Percentiles rank a stretch among this genome's conserved stretches.
phyloP scores from a whole-genome alignment of 495 filamentous ascomycete genomes.

The Xylaria castorea region DNA sequence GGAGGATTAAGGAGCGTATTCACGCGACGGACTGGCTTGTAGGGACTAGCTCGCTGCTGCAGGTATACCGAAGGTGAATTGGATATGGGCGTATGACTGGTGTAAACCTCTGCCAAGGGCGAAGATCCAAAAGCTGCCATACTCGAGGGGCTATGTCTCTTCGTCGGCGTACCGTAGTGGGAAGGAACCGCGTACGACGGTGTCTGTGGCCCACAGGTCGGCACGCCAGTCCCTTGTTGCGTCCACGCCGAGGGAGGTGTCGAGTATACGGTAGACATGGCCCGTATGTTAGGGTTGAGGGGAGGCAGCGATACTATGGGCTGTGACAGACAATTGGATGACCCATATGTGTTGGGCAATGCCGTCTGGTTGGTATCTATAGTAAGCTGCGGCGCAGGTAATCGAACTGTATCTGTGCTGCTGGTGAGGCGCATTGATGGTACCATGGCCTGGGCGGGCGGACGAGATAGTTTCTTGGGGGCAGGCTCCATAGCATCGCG shows the following conservation, averaged over 20 bases:
- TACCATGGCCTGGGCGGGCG: constrained; percentile 41
- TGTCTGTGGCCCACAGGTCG: constrained; percentile 46
- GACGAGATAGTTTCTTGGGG: constrained; percentile 62
- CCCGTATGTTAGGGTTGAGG: constrained; percentile 49
- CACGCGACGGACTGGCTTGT: constrained; percentile 87
- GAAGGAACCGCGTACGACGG: constrained; percentile 36
- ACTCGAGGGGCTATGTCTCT: constrained; percentile 46
- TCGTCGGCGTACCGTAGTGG: constrained; percentile 53
- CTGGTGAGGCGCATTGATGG: constrained; percentile 47
- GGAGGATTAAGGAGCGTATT: constrained; percentile 90
- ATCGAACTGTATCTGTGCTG: constrained; percentile 38
- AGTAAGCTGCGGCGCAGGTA: constrained; percentile 52
- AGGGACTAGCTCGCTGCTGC: constrained; percentile 78
- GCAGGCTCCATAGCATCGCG: constrained; percentile 64
- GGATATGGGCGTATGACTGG: constrained; percentile 61
- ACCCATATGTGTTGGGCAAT: constrained; percentile 26
- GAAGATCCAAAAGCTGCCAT: constrained; percentile 52
- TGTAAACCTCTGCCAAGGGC: constrained; percentile 56
- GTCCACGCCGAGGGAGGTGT: constrained; percentile 42
- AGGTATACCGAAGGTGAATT: constrained; percentile 65
- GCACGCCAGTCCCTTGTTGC: constrained; percentile 36
- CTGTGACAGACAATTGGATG: constrained; percentile 44
- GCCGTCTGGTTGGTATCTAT: constrained; percentile 48
- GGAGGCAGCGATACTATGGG: constrained; percentile 52
- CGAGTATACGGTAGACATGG: constrained; percentile 59